phyloP scores from a whole-genome alignment of 163 green algal species.

The Chlamydomonas reinhardtii region DNA sequence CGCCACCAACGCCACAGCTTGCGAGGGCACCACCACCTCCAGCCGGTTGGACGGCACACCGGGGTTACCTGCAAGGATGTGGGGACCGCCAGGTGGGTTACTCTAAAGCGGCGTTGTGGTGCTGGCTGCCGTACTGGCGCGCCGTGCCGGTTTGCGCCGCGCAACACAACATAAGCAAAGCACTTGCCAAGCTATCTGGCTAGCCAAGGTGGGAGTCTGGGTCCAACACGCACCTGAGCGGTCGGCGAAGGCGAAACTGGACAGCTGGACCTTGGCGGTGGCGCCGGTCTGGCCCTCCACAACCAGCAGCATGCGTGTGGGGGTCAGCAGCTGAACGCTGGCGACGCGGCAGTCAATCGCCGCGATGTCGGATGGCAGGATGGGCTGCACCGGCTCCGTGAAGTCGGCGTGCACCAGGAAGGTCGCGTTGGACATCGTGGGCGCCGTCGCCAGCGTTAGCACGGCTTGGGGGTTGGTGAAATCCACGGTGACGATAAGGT shows the following conservation, averaged over 20 bases:
- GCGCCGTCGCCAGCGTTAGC: neutral
- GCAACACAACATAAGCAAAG: too few species aligned
- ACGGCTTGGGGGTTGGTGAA: neutral
- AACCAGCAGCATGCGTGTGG: neutral
- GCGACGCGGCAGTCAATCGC: neutral
- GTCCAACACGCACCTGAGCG: neutral
- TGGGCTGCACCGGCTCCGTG: constrained; percentile 16
- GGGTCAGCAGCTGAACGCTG: neutral
- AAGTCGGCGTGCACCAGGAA: constrained; percentile 25
- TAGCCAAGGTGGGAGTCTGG: too few species aligned
- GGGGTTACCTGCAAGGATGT: constrained; percentile 6
- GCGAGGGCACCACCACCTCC: constrained; percentile 7
- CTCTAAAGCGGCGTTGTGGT: too few species aligned
- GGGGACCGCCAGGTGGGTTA: too few species aligned
- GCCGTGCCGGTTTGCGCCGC: too few species aligned
- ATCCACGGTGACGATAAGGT: constrained; percentile 30
- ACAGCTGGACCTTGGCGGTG: constrained; percentile 1
- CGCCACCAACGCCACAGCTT: neutral
- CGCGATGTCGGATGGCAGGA: neutral
- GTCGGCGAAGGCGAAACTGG: constrained; percentile 32
- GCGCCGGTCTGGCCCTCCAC: neutral
- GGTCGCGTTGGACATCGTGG: constrained; percentile 11
- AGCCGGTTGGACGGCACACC: constrained; percentile 23
- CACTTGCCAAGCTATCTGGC: too few species aligned
- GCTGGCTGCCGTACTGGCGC: too few species aligned